Base-by-base conservation (phyloP, 441 rosid species). In the Euphorbia celastroides region DNA sequence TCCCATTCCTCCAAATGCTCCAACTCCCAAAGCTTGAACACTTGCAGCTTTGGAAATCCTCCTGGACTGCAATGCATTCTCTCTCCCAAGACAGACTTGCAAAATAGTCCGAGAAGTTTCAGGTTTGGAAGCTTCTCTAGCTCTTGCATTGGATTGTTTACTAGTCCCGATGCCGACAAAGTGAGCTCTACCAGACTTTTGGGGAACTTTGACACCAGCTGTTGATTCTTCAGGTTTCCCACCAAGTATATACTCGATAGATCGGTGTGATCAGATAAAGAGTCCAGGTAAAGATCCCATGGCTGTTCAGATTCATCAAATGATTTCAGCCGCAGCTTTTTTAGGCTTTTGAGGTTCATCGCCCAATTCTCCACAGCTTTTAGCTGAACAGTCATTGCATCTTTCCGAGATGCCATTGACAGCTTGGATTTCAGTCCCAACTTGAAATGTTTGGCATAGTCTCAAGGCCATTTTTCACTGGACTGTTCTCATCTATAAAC, bases 1-100 rank as follows among this genome's bases (percentile, higher is more conserved):
- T 25, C 13, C 55, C 62, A 66, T 19, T 23, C 55, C 14, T 66
- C 62, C 5, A 57, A 10, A 5, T 8, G 3, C 54, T 38, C 28
- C 12, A 38, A 34, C 8, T 19, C 61, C 61, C 60, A 23, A 5
- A 66, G 17, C 8, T 66, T 55, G 23, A 66, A 51, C 17, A 66
- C 26, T 66, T 66, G n/a, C 23, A 55, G 61, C 11, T 54, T 36
- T 3, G 51, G 36, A 25, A 65, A 65, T 52, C 68, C 68, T 6
- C 60, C 60, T 1, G 0, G 16, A 12, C 48, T 22, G 60, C 34
- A 20, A 17, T 14, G 0, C 48, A 51, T 51, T 32, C 25, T 64
- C 2, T 30, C 23, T 31, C 68, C 68, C 12, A 23, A 12, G 32
- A 51, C 50, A 1, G 68, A 51, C 7, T 25, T 38, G 3, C 48